phyloP scores from a whole-genome alignment of 768 basidiomycete genomes.

The Saitozyma sp. region DNA sequence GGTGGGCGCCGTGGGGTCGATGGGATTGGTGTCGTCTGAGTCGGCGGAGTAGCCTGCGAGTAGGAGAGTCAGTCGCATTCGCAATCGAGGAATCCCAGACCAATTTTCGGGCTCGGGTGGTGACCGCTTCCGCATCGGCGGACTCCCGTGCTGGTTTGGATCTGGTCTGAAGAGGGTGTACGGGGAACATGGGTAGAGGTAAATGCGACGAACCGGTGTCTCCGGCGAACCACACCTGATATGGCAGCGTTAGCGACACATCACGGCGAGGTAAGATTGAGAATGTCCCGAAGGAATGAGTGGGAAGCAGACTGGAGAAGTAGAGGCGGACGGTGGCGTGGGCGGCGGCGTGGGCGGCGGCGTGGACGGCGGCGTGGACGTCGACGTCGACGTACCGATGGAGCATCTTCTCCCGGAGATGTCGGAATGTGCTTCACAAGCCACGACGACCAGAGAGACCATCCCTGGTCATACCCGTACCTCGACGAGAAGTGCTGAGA shows the following conservation, averaged over 20 bases:
- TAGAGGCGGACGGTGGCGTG: neutral
- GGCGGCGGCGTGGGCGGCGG: no score
- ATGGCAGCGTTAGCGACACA: neutral
- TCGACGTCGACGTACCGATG: conserved; percentile 25
- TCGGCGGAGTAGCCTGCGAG: conserved; percentile 47
- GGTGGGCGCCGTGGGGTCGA: conserved; percentile 50
- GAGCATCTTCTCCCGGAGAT: conserved; percentile 2
- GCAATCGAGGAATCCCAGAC: neutral
- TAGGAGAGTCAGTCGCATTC: neutral
- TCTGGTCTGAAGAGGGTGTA: no score
- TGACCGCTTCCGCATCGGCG: no score
- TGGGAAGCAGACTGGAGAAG: neutral
- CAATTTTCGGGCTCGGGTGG: no score
- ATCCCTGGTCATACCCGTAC: conserved; percentile 58
- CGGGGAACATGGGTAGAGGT: no score
- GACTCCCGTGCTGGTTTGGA: no score
- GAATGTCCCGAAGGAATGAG: neutral
- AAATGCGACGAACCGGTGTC: conserved; percentile 65
- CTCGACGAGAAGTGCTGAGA: conserved; percentile 66
- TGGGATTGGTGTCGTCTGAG: conserved; percentile 27
- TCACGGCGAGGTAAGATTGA: neutral
- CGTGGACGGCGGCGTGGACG: no score
- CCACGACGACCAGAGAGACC: conserved; percentile 69
- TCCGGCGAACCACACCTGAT: conserved; percentile 61
- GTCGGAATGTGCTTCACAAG: conserved; percentile 51